Base-by-base conservation (phyloP, 768 basidiomycete species). In the Lactarius sanguifluus region DNA sequence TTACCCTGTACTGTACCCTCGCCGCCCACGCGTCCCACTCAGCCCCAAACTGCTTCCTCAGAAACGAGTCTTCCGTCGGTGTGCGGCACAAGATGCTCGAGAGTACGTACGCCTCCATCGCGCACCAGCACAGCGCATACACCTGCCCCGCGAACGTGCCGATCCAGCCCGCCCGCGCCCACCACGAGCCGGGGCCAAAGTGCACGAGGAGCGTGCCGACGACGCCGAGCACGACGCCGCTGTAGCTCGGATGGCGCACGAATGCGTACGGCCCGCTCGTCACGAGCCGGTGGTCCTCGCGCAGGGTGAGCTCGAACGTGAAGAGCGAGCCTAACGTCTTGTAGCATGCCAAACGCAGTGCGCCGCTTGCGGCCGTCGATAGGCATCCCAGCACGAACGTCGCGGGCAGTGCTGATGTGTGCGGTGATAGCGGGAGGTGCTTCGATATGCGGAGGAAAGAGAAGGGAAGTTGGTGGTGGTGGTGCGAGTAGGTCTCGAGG, bases 231-330 rank as follows among this genome's bases (percentile, higher is more conserved):
- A 71, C 58, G 10, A 64, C 43, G 10, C 70, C 70, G 57, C 62
- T 64, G 64, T 73, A 73, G 57, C 65, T 66, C 23, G 72, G 72
- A 36, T 73, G 72, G 36, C 72, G 72, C 32, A 73, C 72, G 38
- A 62, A 67, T 18, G 55, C 28, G 36, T 73, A 73, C 15, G 72
- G 72, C 18, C 70, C 72, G 18, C 45, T 20, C 32, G 72, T 72
- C 38, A 73, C 66, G n/a, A 73, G 70, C 45, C 64, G 62, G 41
- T 73, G 72, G 20, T 63, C 52, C 50, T 57, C 59, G 30, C 70
- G 70, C 28, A 73, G 12, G 1, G 68, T 55, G 28, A 71, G 43
- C 43, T 71, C 70, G 36, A 69, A 71, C 32, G 70, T 71, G 65
- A 71, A 71, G 59, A 71, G 64, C 1, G 57, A 60, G 16, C 70